These are phyloP conservation scores for Suaeda aralocaspica DNA, from an alignment of 148 eudicot species.

Conservation along the genomic window DNA sequence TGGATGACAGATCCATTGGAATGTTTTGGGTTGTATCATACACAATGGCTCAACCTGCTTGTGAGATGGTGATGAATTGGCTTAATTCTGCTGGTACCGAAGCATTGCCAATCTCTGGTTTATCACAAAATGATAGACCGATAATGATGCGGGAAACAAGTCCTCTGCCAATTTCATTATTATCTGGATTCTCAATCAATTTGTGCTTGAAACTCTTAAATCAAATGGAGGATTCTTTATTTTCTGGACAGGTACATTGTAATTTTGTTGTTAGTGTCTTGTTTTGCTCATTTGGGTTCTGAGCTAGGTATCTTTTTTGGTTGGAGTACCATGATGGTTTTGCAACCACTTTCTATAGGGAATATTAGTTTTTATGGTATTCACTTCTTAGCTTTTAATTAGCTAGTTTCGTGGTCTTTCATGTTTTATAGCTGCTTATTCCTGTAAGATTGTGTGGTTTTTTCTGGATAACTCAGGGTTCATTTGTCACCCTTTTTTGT, in stretches of 20 bases:
- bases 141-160: conserved; percentile 85
- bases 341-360: neutral
- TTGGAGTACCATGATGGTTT: neutral
- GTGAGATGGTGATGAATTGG: conserved; percentile 90
- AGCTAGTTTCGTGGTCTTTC: neutral
- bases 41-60: conserved; percentile 88
- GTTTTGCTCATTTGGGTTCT: neutral
- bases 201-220: conserved; percentile 65
- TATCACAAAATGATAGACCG: conserved; percentile 74
- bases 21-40: conserved; percentile 99
- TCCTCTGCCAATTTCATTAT: conserved; percentile 73
- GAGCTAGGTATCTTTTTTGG: neutral
- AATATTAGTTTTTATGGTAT: neutral
- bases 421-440: neutral
- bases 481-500: too few species aligned
- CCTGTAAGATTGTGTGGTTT: neutral
- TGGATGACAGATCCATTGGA: conserved; percentile 89
- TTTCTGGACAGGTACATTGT: conserved; percentile 74
- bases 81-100: conserved; percentile 83
- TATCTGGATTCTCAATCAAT: conserved; percentile 86
- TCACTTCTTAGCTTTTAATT: neutral
- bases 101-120: conserved; percentile 53
- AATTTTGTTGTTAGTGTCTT: conserved; percentile 1
- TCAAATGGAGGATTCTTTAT: conserved; percentile 93
- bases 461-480: neutral